Evolutionary conservation across 1,139 yeast genomes (phyloP), one percentile per base, ranked within the genome.

Genomic region (Geotrichum restrictum): DNA sequence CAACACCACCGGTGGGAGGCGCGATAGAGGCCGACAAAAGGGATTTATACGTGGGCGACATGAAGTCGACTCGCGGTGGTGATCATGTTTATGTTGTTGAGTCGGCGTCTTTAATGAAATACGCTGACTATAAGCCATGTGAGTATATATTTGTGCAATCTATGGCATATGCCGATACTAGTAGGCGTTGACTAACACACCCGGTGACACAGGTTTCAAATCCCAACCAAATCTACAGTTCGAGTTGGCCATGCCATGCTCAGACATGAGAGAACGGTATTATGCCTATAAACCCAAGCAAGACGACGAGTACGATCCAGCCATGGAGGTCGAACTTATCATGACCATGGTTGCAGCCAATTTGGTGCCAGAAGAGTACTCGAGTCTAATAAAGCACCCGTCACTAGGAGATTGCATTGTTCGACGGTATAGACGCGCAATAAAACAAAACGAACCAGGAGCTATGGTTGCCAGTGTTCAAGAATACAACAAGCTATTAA

Each of bases 301-400:
- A 27, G 56, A 55, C 2, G 78, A 79, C 51, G 86, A 81, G 57
- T 73, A 84, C 55, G 83, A 86, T 62, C 93, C 96, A 3, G 72
- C 85, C 58, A 77, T 75, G 46, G 96, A 89, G 63, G 77, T 88
- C 47, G 86, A 85, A 21, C 79, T 74, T 51, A 62, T 73, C n/a
- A 78, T 82, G 75, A 82, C 78, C 55, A 62, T 77, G 45, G 67
- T 74, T 13, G 74, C 81, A 0, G 46, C 65, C 19, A 62, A 70
- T 3, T 80, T 72, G 59, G 69, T 81, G 22, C 82, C 83, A 0
- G 63, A 66, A 33, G 64, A 65, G 64, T 60, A 80, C 65, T 64
- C 76, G 68, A 19, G 64, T 45, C 51, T 64, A 53, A 61, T 74
- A 68, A 60, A 79, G 65, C 68, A 71, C 32, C 79, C 79, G 3